Conservation (phyloP, 2,329 filamentous ascomycete species). For the Magnaporthiopsis poae region DNA sequence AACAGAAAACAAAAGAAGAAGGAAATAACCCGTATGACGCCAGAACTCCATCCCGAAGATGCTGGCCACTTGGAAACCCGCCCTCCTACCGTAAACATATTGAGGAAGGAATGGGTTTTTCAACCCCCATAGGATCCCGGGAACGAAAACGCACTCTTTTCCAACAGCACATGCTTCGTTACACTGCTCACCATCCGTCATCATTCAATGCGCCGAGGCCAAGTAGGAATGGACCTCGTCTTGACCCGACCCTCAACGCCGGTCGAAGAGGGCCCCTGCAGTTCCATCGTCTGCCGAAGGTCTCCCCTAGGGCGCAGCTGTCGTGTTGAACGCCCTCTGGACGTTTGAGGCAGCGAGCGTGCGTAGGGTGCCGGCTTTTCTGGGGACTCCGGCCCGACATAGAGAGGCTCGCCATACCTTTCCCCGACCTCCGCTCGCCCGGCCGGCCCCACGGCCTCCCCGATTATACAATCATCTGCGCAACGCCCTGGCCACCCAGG, state of each 20-base stretch:
- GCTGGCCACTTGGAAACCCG: background rate
- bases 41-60: background rate
- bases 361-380: background rate
- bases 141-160: background rate
- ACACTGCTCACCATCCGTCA: background rate
- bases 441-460: background rate
- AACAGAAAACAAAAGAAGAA: background rate
- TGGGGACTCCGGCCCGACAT: background rate
- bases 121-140: background rate
- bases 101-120: background rate
- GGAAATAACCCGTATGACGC: background rate
- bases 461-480: constrained; percentile 87
- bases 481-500: constrained; percentile 82
- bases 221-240: background rate
- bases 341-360: background rate
- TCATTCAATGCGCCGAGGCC: background rate
- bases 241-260: background rate
- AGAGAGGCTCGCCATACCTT: background rate
- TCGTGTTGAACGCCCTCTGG: background rate
- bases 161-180: background rate
- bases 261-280: background rate
- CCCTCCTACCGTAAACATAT: background rate
- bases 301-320: background rate
- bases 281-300: background rate
- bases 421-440: too few relatives aligned